Base-by-base conservation (phyloP, 192 early-diverging fungal species). In the Coemansia sp. region DNA sequence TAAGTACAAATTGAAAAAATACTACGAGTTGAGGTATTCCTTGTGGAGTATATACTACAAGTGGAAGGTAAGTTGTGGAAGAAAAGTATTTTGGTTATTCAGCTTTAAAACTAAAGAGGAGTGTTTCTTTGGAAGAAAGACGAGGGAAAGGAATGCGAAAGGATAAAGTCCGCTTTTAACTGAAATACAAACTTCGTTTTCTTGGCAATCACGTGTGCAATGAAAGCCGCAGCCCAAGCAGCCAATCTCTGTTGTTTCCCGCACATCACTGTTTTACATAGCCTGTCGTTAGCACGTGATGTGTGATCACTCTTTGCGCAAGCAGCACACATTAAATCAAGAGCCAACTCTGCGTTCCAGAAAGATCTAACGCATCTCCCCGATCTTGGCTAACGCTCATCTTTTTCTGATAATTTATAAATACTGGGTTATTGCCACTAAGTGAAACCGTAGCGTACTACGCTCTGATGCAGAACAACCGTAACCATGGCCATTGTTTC, bases 1-100 rank as follows among this genome's bases (percentile, higher is more conserved):
- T 77, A 27, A 48, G 25, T 56, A 32, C 26, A 3, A 23, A 58
- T 44, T 30, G 28, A 30, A 30, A 30, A 44, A 44, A 44, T 16
- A 44, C 38, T 44, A 44, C 38, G 16, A 44, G 38, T 44, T 44
- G 38, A 44, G 38, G 5, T 16, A 44, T 44, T 44, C 12, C 38
- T 44, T 44, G 38, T 44, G 38, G 16, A 44, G 38, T 14, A 44
- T 9, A 44, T 44, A 14, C 38, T 44, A 44, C 38, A 44, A 44
- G 38, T 16, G 38, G 38, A 44, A 16, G 16, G 14, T 14, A 44
- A 16, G 38, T 44, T 30, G 28, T 30, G 14, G 10, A 44, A 44
- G 38, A 16, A 6, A 5, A 5, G 5, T 16, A 14, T 44, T 44
- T 44, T 16, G 1, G 38, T 44, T 44, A 16, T 44, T 16, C 14